phyloP scores from a whole-genome alignment of 371 early-diverging fungal species.

The Circinella minor region DNA sequence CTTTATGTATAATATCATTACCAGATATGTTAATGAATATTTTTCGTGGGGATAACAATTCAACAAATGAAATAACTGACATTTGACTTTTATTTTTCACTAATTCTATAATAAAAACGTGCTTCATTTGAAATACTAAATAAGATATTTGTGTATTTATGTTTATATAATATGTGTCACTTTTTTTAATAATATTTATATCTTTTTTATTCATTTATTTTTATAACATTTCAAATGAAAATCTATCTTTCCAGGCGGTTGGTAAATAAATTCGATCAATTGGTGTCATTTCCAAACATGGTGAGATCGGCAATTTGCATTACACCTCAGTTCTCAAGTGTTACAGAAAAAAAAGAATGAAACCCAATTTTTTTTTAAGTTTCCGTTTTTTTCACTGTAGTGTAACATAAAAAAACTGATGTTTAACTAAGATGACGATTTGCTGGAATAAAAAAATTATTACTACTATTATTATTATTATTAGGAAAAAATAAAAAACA shows the following conservation, averaged over 20 bases:
- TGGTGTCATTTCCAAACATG: slow-evolving; percentile 1
- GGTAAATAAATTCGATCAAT: neutral
- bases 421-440: neutral
- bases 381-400: neutral
- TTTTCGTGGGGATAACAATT: no score
- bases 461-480: neutral
- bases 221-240: no score
- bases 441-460: neutral
- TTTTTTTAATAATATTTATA: no score
- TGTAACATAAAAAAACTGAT: neutral
- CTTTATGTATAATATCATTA: no score
- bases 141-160: no score
- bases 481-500: neutral
- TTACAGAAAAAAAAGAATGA: neutral
- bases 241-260: neutral
- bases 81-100: no score
- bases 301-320: slow-evolving; percentile 11
- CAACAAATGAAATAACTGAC: no score
- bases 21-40: no score
- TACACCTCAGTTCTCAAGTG: neutral
- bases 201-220: no score
- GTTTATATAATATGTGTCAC: no score
- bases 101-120: no score
- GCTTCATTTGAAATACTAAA: no score
- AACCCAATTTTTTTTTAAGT: neutral